phyloP scores from a whole-genome alignment of 2,329 filamentous ascomycete species.

The Fonsecaea pugnacius region DNA sequence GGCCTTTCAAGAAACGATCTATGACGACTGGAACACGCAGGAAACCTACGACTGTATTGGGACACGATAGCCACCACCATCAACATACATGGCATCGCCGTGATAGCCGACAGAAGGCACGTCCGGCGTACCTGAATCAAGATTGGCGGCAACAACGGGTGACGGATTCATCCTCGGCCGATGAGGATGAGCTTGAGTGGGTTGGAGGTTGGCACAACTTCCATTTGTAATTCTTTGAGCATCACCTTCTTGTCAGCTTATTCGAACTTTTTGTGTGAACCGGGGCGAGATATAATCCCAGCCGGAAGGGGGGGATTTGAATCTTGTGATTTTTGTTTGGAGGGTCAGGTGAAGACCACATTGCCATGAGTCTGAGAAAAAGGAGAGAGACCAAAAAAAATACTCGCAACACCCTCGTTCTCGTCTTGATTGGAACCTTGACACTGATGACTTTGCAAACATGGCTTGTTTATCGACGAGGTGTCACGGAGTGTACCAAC shows the following conservation, averaged over 20 bases:
- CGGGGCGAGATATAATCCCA: constrained; percentile 25
- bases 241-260: constrained; percentile 32
- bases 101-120: constrained; percentile 44
- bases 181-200: constrained; percentile 81
- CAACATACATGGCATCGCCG: constrained; percentile 38
- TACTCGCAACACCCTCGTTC: constrained; percentile 35
- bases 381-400: constrained; percentile 15
- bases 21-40: constrained; percentile 50
- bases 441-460: constrained; percentile 39
- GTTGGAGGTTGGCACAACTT: constrained; percentile 86
- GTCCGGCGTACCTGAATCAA: constrained; percentile 49
- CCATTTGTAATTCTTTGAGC: constrained; percentile 59
- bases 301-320: constrained; percentile 7
- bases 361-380: constrained; percentile 1
- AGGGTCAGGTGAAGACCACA: constrained; percentile 19
- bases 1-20: constrained; percentile 51
- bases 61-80: constrained; percentile 45
- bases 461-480: constrained; percentile 35
- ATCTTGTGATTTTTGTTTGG: constrained; percentile 22
- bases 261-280: constrained; percentile 33
- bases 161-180: constrained; percentile 40
- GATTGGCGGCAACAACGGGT: constrained; percentile 52
- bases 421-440: constrained; percentile 38
- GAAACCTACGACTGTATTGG: constrained; percentile 47
- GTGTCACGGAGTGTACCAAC: constrained; percentile 39